Conservation (phyloP, 768 basidiomycete species). For the Antrodiella citrinella region DNA sequence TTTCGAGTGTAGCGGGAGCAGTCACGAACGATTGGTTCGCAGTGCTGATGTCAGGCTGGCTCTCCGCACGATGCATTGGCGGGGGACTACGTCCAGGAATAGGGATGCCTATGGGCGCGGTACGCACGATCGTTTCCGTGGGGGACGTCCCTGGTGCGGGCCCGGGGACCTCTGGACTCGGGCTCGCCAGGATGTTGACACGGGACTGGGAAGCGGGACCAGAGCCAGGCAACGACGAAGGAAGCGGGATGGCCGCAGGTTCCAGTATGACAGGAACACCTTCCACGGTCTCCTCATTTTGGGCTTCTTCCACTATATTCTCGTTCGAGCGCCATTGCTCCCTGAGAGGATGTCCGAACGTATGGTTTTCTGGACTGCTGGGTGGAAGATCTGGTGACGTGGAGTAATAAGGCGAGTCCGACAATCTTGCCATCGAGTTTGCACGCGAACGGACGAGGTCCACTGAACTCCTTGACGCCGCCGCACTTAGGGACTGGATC, state of each 20-base stretch:
- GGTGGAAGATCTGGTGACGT: slow-evolving; percentile 33
- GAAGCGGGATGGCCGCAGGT: slow-evolving; percentile 11
- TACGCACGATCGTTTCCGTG: neutral
- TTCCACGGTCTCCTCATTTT: slow-evolving; percentile 1
- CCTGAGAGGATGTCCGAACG: slow-evolving; percentile 58
- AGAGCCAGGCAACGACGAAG: neutral
- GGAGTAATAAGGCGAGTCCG: slow-evolving; percentile 24
- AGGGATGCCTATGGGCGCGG: neutral
- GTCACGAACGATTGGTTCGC: slow-evolving; percentile 66
- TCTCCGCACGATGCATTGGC: slow-evolving; percentile 19
- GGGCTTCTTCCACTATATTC: slow-evolving; percentile 9
- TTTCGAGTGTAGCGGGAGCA: slow-evolving; percentile 49
- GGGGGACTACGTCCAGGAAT: slow-evolving; percentile 14
- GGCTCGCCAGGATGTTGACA: neutral
- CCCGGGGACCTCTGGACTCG: neutral
- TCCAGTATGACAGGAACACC: slow-evolving; percentile 13
- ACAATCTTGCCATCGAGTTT: slow-evolving; percentile 59
- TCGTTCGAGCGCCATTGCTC: slow-evolving; percentile 27
- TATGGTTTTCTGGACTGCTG: slow-evolving; percentile 60
- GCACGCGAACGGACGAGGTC: slow-evolving; percentile 52
- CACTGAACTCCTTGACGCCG: slow-evolving; percentile 53
- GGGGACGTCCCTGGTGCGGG: neutral
- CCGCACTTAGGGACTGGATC: slow-evolving; percentile 53
- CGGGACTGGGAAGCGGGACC: neutral
- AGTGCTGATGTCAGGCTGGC: slow-evolving; percentile 58